Conservation (phyloP, 345 rosid genomes). For the Hypericum perforatum region DNA sequence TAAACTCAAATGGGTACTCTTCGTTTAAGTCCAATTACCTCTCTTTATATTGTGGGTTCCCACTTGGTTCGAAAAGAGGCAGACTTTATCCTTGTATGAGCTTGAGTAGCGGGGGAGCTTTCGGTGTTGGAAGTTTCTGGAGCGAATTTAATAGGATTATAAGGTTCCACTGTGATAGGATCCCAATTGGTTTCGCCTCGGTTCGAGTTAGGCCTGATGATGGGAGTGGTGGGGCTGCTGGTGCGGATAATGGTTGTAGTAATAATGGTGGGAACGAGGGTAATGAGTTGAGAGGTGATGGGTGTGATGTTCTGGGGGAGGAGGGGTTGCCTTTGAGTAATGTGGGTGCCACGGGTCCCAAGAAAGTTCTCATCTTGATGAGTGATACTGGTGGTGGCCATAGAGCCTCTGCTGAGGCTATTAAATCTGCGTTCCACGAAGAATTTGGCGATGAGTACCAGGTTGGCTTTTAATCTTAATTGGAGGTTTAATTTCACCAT, state of each 20-base stretch:
- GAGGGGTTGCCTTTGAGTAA: conserved; percentile 54
- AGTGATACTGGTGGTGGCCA: conserved; percentile 99
- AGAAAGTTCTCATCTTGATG: conserved; percentile 91
- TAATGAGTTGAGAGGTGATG: conserved; percentile 42
- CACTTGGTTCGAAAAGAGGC: conserved; percentile 22
- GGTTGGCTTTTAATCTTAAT: conserved; percentile 35
- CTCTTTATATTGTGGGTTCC: conserved; percentile 26
- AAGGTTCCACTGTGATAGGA: conserved; percentile 60
- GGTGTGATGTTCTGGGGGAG: conserved; percentile 37
- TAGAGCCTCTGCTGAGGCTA: conserved; percentile 97
- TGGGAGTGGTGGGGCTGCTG: conserved; percentile 7
- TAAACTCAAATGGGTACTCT: conserved; percentile 38
- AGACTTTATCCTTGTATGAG: conserved; percentile 41
- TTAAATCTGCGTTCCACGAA: conserved; percentile 71
- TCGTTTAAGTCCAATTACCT: conserved; percentile 40
- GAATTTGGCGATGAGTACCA: conserved; percentile 87
- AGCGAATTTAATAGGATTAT: conserved; percentile 57
- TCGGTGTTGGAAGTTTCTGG: conserved; percentile 33
- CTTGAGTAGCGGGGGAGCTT: conserved; percentile 33
- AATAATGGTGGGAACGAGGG: neutral
- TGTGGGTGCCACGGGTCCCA: conserved; percentile 41
- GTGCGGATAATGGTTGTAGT: neutral
- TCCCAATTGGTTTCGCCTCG: conserved; percentile 76
- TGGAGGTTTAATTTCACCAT: no score
- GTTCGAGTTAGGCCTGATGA: conserved; percentile 43